Conservation (phyloP, 148 eudicot species). For the Fagopyrum esculentum region DNA sequence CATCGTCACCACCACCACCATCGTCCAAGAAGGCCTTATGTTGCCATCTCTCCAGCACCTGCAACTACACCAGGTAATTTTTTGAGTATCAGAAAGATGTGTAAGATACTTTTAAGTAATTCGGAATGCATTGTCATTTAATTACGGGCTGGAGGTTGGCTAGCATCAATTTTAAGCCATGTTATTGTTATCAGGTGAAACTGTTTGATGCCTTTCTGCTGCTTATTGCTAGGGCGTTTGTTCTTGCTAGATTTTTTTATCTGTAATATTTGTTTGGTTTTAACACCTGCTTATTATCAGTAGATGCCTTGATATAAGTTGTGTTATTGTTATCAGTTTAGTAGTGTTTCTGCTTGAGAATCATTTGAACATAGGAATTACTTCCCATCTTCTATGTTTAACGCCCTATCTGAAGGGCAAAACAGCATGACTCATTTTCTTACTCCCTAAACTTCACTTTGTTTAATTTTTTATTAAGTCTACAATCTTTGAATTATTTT, state of each 20-base stretch:
- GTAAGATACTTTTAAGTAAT: neutral
- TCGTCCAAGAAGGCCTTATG: conserved; percentile 32
- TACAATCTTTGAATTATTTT: no score
- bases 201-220: neutral
- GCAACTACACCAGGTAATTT: conserved; percentile 49
- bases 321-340: no score
- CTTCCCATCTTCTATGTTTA: neutral
- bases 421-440: neutral
- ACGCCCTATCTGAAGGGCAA: neutral
- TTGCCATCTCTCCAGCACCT: conserved; percentile 43
- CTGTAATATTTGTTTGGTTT: neutral
- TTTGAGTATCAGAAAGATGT: neutral
- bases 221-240: neutral
- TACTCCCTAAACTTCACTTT: neutral
- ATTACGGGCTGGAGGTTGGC: neutral
- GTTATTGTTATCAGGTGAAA: neutral
- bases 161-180: neutral
- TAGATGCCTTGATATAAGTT: neutral
- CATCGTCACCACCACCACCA: conserved; percentile 40
- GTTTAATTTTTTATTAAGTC: no score
- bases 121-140: neutral
- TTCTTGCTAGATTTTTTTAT: neutral
- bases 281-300: neutral
- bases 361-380: neutral
- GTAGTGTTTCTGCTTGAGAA: no score